Percentiles rank a stretch among this genome's conserved stretches.
Conservation (phyloP, 768 basidiomycete species). For the Calocybe gangraenosa region DNA sequence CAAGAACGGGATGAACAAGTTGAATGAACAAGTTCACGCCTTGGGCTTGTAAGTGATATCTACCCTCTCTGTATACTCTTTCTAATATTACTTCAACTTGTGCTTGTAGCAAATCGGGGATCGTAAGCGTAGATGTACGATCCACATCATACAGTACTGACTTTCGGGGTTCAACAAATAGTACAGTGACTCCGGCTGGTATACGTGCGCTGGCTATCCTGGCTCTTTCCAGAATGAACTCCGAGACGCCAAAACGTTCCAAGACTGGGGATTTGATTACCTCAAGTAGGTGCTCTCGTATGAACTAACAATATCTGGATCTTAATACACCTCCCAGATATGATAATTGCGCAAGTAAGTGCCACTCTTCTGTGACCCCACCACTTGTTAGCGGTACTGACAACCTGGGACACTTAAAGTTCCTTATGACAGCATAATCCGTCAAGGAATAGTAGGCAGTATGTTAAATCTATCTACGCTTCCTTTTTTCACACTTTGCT, state of each 20-base stretch:
- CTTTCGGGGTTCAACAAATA: constrained; percentile 14
- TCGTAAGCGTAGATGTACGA: constrained; percentile 26
- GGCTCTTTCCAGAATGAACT: constrained; percentile 60
- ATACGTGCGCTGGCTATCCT: constrained; percentile 63
- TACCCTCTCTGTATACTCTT: not conserved
- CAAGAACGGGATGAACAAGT: constrained; percentile 49
- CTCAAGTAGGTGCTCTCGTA: constrained; percentile 44
- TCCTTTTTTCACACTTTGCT: not conserved
- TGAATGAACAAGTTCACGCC: constrained; percentile 53
- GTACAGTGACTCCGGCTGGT: constrained; percentile 65
- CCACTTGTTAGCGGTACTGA: not conserved
- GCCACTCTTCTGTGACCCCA: not conserved
- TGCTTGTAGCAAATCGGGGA: constrained; percentile 33
- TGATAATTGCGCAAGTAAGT: constrained; percentile 52
- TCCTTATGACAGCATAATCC: constrained; percentile 54
- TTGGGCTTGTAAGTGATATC: constrained; percentile 48
- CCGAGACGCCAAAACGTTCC: constrained; percentile 52
- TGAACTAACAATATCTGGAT: not conserved
- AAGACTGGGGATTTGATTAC: constrained; percentile 65
- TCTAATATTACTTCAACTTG: not conserved
- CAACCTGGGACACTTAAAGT: constrained; percentile 27
- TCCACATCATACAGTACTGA: not conserved
- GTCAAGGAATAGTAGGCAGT: constrained; percentile 53
- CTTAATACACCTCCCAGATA: constrained; percentile 26
- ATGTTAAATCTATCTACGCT: constrained; percentile 18